Evolutionary conservation across 371 early-diverging fungal species (phyloP).

Genomic region (Syncephalastrum racemosum): DNA sequence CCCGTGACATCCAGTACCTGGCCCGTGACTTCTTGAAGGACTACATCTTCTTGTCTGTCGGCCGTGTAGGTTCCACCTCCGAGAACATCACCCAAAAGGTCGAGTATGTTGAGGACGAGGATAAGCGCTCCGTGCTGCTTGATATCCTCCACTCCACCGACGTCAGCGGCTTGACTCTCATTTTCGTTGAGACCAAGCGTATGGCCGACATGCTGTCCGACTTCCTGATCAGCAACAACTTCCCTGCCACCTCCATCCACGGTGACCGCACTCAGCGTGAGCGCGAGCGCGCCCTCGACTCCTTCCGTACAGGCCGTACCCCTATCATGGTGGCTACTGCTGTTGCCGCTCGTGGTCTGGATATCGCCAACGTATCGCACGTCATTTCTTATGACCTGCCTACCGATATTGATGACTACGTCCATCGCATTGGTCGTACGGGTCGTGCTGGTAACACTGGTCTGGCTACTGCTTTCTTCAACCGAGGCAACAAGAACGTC

Average conservation of each 20-base stretch:
- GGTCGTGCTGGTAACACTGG: conserved; percentile 93
- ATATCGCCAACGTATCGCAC: conserved; percentile 87
- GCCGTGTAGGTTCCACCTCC: conserved; percentile 60
- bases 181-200: conserved; percentile 99
- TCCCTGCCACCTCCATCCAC: conserved; percentile 96
- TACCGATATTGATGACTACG: conserved; percentile 92
- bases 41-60: conserved; percentile 48
- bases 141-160: conserved; percentile 80
- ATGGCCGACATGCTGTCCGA: conserved; percentile 95
- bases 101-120: conserved; percentile 77
- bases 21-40: conserved; percentile 87
- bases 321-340: conserved; percentile 99
- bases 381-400: conserved; percentile 97
- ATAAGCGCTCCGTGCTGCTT: conserved; percentile 84
- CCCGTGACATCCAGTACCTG: conserved; percentile 86
- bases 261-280: conserved; percentile 97
- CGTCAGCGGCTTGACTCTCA: conserved; percentile 78
- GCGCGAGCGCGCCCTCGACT: conserved; percentile 91
- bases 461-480: conserved; percentile 96
- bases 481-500: conserved; percentile 87
- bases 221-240: conserved; percentile 67
- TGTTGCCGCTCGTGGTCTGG: conserved; percentile 99
- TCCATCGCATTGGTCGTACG: conserved; percentile 99
- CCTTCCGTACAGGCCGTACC: conserved; percentile 89
- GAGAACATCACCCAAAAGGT: conserved; percentile 53